These are phyloP conservation scores for Podaxis sp. DNA, from an alignment of 768 basidiomycete species.

Conservation along the genomic window DNA sequence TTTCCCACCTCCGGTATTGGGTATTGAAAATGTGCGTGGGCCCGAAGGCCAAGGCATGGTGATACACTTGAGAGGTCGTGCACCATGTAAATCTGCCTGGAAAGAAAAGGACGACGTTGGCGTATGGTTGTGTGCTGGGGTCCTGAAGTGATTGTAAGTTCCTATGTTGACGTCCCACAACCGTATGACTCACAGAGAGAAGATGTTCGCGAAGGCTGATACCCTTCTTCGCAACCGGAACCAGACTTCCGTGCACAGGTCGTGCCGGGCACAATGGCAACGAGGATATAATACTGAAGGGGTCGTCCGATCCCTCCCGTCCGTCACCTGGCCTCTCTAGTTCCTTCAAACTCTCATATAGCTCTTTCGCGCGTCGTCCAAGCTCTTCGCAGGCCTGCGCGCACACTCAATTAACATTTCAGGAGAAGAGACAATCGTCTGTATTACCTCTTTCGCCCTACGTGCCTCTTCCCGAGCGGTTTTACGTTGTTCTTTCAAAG, in stretches of 20 bases:
- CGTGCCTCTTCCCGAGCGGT: not conserved
- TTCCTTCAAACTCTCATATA: not conserved
- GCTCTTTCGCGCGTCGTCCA: not conserved
- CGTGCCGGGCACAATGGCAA: not conserved
- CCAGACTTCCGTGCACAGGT: not conserved
- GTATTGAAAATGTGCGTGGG: constrained; percentile 3
- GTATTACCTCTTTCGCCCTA: not conserved
- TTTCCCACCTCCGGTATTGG: not conserved
- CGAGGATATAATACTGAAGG: not conserved
- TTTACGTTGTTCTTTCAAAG: not conserved
- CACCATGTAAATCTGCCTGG: constrained; percentile 2
- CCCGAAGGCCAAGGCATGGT: constrained; percentile 1
- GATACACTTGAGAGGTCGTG: not conserved
- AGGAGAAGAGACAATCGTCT: not conserved
- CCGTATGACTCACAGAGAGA: not conserved
- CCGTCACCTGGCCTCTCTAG: not conserved
- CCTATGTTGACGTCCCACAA: not conserved
- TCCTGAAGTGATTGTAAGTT: not conserved
- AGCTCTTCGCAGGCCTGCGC: not conserved
- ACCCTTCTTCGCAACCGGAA: not conserved
- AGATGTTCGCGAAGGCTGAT: not conserved
- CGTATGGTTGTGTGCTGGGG: not conserved
- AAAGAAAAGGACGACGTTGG: not conserved
- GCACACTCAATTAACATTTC: not conserved
- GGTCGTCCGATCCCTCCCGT: not conserved